phyloP scores from a whole-genome alignment of 1,284 basidiomycete species.

The Leccinum proliferum region DNA sequence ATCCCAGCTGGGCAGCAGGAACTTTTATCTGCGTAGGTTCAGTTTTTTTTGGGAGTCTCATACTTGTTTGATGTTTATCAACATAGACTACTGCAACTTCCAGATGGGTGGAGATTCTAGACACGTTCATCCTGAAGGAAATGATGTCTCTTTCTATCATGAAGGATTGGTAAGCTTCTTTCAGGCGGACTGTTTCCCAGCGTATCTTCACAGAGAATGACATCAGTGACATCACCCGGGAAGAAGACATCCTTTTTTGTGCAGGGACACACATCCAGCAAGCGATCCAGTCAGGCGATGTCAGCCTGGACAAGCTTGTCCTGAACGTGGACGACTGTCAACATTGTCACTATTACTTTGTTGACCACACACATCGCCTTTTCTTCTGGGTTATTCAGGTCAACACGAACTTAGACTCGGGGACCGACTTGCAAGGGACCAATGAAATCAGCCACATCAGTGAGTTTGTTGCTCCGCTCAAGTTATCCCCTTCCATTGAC shows the following conservation, averaged over 20 bases:
- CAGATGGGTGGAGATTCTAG: constrained; percentile 8
- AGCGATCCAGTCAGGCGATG: not conserved
- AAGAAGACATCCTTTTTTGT: constrained; percentile 2
- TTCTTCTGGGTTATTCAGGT: constrained; percentile 18
- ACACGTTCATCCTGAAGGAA: constrained; percentile 19
- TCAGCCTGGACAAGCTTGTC: constrained; percentile 16
- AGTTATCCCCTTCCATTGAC: constrained; percentile 1
- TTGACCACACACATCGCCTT: constrained; percentile 14
- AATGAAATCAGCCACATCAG: constrained; percentile 11
- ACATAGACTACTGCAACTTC: constrained; percentile 3
- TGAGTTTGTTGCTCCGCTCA: constrained; percentile 3
- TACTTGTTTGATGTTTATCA: not conserved
- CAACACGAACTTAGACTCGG: not conserved
- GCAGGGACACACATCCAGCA: constrained; percentile 5
- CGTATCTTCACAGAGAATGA: constrained; percentile 19
- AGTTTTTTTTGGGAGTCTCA: not conserved
- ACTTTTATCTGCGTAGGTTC: constrained; percentile 12
- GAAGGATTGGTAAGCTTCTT: constrained; percentile 11
- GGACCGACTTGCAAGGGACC: constrained; percentile 6
- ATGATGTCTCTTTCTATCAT: constrained; percentile 8
- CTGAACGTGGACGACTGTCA: constrained; percentile 10
- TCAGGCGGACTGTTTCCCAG: constrained; percentile 7
- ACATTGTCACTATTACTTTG: constrained; percentile 17
- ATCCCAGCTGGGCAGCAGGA: constrained; percentile 13
- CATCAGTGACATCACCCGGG: not conserved